A percentile compares a stretch with the other conserved stretches of the same genome.
Conservation (phyloP, 768 basidiomycete species). For the Tephrocybe sp. region DNA sequence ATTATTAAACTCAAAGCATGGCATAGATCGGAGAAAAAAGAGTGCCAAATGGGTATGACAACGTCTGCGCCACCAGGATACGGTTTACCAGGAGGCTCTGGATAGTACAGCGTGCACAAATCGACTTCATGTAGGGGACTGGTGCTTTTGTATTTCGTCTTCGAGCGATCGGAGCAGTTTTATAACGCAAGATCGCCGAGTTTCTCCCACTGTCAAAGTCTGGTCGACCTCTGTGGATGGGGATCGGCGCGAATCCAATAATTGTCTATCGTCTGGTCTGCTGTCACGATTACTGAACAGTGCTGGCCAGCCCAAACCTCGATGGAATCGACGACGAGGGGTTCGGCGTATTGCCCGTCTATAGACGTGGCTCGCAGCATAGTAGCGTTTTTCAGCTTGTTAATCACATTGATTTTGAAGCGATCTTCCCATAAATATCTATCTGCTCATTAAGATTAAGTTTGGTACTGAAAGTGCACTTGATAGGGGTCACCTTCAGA, state of each 20-base stretch:
- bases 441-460: too few relatives aligned
- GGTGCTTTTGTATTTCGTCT: not conserved
- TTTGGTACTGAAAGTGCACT: too few relatives aligned
- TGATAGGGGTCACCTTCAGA: too few relatives aligned
- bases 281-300: constrained; percentile 4
- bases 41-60: constrained; percentile 2
- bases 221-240: not conserved
- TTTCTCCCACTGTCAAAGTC: constrained; percentile 7
- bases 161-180: not conserved
- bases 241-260: constrained; percentile 9
- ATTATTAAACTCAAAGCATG: constrained; percentile 27
- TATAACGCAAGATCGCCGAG: constrained; percentile 6
- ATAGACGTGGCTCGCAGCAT: constrained; percentile 8
- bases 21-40: not conserved
- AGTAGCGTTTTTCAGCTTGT: constrained; percentile 1
- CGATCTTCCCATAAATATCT: constrained; percentile 2
- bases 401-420: constrained; percentile 8
- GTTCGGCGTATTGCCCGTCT: not conserved
- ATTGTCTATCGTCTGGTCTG: constrained; percentile 6
- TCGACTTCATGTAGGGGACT: constrained; percentile 2
- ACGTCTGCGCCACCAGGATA: constrained; percentile 4
- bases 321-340: constrained; percentile 4
- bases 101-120: not conserved
- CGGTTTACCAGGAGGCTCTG: not conserved
- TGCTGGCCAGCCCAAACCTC: constrained; percentile 7